Base-by-base conservation (phyloP, 2,329 filamentous ascomycete species). In the Microcyclosporella mali region DNA sequence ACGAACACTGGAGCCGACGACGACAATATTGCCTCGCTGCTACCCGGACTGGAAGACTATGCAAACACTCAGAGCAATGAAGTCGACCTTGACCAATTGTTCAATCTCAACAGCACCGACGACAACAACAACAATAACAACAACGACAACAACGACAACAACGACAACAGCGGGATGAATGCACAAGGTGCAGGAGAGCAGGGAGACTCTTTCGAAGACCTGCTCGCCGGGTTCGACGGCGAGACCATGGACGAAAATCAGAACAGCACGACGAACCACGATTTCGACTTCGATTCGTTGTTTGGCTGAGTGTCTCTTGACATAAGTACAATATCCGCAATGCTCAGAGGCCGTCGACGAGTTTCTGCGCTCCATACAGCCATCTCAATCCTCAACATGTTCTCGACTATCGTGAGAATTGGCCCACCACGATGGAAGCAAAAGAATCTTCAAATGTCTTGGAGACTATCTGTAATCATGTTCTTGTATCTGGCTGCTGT, bases 11-110 rank as follows among this genome's bases (percentile, higher is more conserved):
- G 52, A 18, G 55, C 51, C 31, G 53, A 59, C 33, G 57, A 60
- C 37, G 50, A 57, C 46, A 53, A 55, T 46, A 60, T 68, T 19
- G 59, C 57, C 8, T 60, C 65, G 2, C 57, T 70, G 6, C 53
- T 67, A 6, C 59, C 69, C 29, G 61, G 69, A 42, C 53, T 71
- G 40, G 59, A 70, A 46, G 60, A 66, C 52, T 68, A 66, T 51
- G 62, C 67, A 14, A 68, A 66, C 30, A 56, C 50, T 14, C 43
- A 52, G 28, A 43, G 43, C 32, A 43, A 41, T 10, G 53, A 58
- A 34, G 47, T 52, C 16, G 58, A 61, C 38, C 58, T 57, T 37
- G 53, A 50, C 30, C 50, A 52, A 9, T 42, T 61, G 17, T 60
- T 61, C 41, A 47, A 40, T 15, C 19, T 33, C 7, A 50, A 46